phyloP scores from a whole-genome alignment of 148 eudicot species.

The Bassia scoparia region DNA sequence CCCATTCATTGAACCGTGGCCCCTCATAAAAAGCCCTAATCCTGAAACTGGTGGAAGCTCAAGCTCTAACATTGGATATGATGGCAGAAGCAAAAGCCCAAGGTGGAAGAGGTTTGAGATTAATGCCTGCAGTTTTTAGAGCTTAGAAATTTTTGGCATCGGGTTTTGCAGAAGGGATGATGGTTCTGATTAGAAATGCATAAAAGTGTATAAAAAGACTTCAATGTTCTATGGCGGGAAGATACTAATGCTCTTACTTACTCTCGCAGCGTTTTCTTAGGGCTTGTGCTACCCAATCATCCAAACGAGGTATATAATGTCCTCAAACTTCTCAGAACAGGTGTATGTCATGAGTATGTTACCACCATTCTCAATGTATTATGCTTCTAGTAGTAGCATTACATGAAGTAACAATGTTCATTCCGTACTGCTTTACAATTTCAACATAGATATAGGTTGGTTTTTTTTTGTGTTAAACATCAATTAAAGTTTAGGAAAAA shows the following conservation, averaged over 20 bases:
- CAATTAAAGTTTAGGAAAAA: too few species aligned
- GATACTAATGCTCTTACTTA: constrained; percentile 28
- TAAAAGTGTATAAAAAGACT: constrained; percentile 14
- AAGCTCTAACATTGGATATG: background rate
- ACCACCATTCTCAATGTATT: background rate
- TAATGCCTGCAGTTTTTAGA: constrained; percentile 43
- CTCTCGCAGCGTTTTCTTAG: constrained; percentile 28
- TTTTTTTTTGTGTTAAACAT: too few species aligned
- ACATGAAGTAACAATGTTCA: too few species aligned
- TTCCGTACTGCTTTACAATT: too few species aligned
- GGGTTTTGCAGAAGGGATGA: constrained; percentile 11
- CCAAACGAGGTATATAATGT: background rate
- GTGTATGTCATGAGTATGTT: background rate
- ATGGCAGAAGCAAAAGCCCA: background rate
- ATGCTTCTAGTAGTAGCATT: too few species aligned
- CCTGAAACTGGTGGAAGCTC: background rate
- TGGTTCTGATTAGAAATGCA: background rate
- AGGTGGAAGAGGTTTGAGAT: constrained; percentile 42
- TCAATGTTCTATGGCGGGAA: constrained; percentile 30
- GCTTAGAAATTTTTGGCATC: constrained; percentile 31
- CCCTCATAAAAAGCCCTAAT: background rate
- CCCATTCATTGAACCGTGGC: background rate
- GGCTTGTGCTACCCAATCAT: constrained; percentile 31
- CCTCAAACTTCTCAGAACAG: background rate
- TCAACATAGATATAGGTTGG: too few species aligned